These are phyloP conservation scores for Cucurbita maxima DNA, from an alignment of 306 rosid species.

Conservation along the genomic window DNA sequence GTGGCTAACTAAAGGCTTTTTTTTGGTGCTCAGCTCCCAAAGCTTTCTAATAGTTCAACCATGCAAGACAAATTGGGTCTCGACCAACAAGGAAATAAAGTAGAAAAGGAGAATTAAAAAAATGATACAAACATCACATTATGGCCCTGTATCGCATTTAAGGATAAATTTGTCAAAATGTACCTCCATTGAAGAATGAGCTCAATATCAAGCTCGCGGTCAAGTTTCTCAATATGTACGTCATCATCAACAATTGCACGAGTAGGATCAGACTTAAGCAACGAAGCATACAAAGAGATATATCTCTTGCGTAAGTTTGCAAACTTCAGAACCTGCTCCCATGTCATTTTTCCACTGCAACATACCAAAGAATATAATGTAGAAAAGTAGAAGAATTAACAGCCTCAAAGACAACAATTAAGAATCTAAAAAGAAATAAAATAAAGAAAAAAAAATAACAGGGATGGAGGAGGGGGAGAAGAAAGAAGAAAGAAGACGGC, in stretches of 20 bases:
- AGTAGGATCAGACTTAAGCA: conserved; percentile 72
- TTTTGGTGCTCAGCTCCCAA: too few species aligned
- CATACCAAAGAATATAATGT: conserved; percentile 12
- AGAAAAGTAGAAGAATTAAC: neutral
- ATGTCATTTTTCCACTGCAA: conserved; percentile 89
- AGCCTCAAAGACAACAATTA: neutral
- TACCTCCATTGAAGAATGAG: conserved; percentile 99
- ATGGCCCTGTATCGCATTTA: neutral
- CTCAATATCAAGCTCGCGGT: conserved; percentile 75
- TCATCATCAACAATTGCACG: conserved; percentile 53
- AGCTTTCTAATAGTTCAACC: too few species aligned
- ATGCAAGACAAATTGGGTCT: too few species aligned
- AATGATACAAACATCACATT: too few species aligned
- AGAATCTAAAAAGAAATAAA: neutral
- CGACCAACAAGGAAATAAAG: too few species aligned
- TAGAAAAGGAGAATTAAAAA: too few species aligned
- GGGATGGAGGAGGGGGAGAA: neutral
- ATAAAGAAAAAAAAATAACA: too few species aligned
- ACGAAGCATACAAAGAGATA: conserved; percentile 64
- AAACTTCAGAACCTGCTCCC: conserved; percentile 89
- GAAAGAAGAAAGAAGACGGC: neutral
- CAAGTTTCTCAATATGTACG: conserved; percentile 69
- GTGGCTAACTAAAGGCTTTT: too few species aligned
- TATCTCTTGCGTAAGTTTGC: conserved; percentile 76
- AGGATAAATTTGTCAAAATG: neutral